A percentile compares a stretch with the other conserved stretches of the same genome.
Evolutionary conservation across 1,284 basidiomycete genomes (phyloP).

Genomic region (Ceratobasidium sp.): DNA sequence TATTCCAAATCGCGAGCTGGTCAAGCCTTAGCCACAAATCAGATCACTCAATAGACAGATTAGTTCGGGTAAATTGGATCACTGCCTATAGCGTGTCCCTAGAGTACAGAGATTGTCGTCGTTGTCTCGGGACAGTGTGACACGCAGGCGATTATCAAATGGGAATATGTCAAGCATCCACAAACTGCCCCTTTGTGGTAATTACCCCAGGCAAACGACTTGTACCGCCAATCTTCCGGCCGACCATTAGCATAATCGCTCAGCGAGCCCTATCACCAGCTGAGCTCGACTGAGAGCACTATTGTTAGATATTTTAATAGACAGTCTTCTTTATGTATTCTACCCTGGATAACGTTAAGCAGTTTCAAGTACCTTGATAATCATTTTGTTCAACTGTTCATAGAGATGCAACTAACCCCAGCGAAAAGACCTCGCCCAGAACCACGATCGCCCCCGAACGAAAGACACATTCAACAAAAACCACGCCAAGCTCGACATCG

Average conservation of each 20-base stretch:
- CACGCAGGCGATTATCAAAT: slow-evolving; percentile 1
- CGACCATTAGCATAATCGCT: not conserved
- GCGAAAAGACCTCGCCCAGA: not conserved
- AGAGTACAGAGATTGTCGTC: not conserved
- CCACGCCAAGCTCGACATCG: not conserved
- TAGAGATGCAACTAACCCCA: not conserved
- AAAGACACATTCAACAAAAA: not conserved
- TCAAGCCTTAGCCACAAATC: slow-evolving; percentile 7
- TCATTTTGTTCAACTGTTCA: not conserved
- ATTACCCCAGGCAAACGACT: not conserved
- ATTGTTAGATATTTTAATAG: not conserved
- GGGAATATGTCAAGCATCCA: not conserved
- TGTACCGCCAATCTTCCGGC: not conserved
- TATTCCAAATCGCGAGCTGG: not conserved
- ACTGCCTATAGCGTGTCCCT: not conserved
- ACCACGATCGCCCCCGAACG: too few species aligned
- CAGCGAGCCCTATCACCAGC: not conserved
- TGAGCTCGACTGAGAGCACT: slow-evolving; percentile 11
- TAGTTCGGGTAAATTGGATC: not conserved
- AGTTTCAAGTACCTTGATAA: not conserved
- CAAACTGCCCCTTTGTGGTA: slow-evolving; percentile 7
- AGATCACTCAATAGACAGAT: not conserved
- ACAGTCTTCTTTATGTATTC: not conserved
- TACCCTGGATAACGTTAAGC: not conserved
- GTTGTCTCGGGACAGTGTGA: not conserved